A percentile compares a stretch with the other conserved stretches of the same genome.
These are phyloP conservation scores for Alloascoidea africana DNA, from an alignment of 805 yeast genomes.

Conservation along the genomic window DNA sequence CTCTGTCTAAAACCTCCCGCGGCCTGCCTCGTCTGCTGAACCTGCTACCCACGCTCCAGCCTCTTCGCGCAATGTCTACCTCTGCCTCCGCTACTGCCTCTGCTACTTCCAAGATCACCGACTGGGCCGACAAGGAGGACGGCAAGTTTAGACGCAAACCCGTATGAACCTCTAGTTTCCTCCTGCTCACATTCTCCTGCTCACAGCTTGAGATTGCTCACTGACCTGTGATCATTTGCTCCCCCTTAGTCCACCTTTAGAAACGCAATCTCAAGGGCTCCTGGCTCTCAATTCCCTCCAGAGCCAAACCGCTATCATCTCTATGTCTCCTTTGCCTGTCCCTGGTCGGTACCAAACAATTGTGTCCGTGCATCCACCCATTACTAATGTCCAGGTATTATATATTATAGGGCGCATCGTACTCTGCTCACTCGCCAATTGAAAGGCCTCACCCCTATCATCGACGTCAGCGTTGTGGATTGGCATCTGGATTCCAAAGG, in stretches of 20 bases:
- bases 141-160: slow-evolving; percentile 11
- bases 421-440: slow-evolving; percentile 46
- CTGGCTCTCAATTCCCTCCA: slow-evolving; percentile 53
- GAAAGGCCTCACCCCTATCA: slow-evolving; percentile 25
- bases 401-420: slow-evolving; percentile 48
- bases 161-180: slow-evolving; percentile 6
- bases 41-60: too few relatives aligned
- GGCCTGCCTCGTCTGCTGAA: too few relatives aligned
- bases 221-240: slow-evolving; percentile 1
- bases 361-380: background rate
- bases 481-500: slow-evolving; percentile 84
- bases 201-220: background rate
- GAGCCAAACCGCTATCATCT: slow-evolving; percentile 76
- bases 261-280: slow-evolving; percentile 38
- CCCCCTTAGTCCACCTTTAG: slow-evolving; percentile 40
- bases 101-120: too few relatives aligned
- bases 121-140: slow-evolving; percentile 8
- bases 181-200: slow-evolving; percentile 3
- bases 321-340: slow-evolving; percentile 82
- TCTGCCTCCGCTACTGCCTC: too few relatives aligned
- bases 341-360: slow-evolving; percentile 35
- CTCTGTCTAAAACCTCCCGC: too few relatives aligned
- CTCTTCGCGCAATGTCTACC: too few relatives aligned
- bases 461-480: slow-evolving; percentile 68
- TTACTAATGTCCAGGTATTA: background rate